phyloP scores from a whole-genome alignment of 1,139 yeast genomes.

The Pichia sp. region DNA sequence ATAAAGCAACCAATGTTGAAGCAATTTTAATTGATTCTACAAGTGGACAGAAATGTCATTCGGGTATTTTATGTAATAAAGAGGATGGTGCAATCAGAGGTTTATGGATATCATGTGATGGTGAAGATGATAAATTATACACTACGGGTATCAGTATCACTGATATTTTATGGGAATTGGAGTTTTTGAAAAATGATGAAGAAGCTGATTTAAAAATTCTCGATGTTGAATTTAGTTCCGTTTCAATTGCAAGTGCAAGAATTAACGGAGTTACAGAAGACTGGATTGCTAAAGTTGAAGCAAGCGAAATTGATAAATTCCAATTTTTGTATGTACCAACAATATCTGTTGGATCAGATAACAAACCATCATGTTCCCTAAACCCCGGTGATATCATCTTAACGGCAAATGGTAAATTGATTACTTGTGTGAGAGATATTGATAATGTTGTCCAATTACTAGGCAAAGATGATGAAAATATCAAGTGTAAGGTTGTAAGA shows the following conservation, averaged over 20 bases:
- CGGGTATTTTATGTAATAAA: slow-evolving; percentile 73
- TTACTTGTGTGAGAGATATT: slow-evolving; percentile 63
- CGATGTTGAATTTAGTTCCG: slow-evolving; percentile 70
- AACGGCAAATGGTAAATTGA: slow-evolving; percentile 57
- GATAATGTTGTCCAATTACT: slow-evolving; percentile 41
- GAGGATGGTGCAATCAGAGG: slow-evolving; percentile 81
- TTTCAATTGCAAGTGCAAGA: slow-evolving; percentile 71
- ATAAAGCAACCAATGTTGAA: slow-evolving; percentile 80
- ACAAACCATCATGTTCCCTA: slow-evolving; percentile 32
- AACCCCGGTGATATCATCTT: slow-evolving; percentile 66
- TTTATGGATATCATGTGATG: slow-evolving; percentile 76
- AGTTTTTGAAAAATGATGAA: slow-evolving; percentile 43
- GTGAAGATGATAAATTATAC: slow-evolving; percentile 57
- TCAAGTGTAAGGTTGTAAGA: slow-evolving; percentile 62
- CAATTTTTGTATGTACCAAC: slow-evolving; percentile 70
- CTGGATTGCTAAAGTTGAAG: slow-evolving; percentile 68
- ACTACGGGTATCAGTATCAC: slow-evolving; percentile 77
- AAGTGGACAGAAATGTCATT: slow-evolving; percentile 59
- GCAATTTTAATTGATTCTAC: slow-evolving; percentile 70
- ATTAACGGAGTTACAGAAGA: slow-evolving; percentile 78
- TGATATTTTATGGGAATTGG: slow-evolving; percentile 54
- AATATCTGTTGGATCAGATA: slow-evolving; percentile 35
- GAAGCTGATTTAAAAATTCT: slow-evolving; percentile 53
- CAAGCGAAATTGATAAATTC: slow-evolving; percentile 51
- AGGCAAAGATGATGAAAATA: slow-evolving; percentile 28